Conservation (phyloP, 257 asterid species). For the Nicotiana paniculata region DNA sequence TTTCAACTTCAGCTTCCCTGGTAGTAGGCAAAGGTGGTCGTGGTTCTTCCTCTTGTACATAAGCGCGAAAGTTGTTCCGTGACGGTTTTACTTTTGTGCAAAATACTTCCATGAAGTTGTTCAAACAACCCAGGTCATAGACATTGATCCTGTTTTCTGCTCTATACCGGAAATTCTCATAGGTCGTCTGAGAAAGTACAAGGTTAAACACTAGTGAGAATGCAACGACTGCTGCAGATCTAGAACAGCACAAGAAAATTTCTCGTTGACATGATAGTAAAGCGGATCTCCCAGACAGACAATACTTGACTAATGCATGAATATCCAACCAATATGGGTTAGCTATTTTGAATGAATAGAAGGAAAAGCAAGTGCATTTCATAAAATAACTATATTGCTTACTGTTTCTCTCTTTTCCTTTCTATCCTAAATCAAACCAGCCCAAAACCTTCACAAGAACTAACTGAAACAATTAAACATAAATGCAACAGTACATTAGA, state of each 20-base stretch:
- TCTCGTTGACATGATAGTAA: background rate
- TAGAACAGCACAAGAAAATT: background rate
- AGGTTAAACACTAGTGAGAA: conserved; percentile 5
- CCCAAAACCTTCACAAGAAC: background rate
- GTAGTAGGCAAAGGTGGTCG: conserved; percentile 47
- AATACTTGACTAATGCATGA: background rate
- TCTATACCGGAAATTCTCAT: conserved; percentile 92
- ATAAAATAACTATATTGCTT: background rate
- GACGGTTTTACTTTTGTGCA: conserved; percentile 85
- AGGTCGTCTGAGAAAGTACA: conserved; percentile 67
- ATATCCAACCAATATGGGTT: background rate
- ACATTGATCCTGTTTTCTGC: conserved; percentile 77
- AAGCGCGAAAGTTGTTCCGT: conserved; percentile 71
- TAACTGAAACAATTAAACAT: background rate
- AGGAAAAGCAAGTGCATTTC: background rate
- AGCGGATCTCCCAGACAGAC: background rate
- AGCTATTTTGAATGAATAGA: background rate
- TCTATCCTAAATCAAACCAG: background rate
- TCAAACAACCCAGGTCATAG: conserved; percentile 80
- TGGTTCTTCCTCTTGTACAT: conserved; percentile 70
- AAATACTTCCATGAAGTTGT: conserved; percentile 77
- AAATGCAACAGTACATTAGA: background rate
- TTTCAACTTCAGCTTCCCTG: conserved; percentile 46
- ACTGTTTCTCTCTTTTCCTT: background rate
- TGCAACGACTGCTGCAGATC: background rate